Percentiles rank a stretch among this genome's conserved stretches.
Evolutionary conservation across 768 basidiomycete species (phyloP).

Genomic region (Boletus reticuloceps): DNA sequence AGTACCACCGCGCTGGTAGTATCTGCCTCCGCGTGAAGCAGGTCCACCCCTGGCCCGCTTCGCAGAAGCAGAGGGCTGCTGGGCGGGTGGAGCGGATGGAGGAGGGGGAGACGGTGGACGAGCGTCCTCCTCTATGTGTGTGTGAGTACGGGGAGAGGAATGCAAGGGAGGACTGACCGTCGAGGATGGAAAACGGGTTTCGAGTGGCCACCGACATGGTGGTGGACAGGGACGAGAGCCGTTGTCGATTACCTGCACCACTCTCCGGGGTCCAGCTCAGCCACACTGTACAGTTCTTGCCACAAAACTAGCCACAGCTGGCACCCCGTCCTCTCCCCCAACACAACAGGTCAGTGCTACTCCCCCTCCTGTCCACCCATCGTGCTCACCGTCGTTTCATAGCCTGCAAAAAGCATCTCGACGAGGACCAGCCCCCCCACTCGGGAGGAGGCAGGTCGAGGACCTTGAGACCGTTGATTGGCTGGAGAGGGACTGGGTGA

Average conservation of each 20-base stretch:
- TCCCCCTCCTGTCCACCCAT: too few relatives aligned
- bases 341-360: slow-evolving; percentile 46
- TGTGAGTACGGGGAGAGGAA: neutral
- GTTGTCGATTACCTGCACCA: neutral
- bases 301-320: slow-evolving; percentile 22
- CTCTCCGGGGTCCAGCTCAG: slow-evolving; percentile 45
- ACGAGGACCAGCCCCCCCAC: slow-evolving; percentile 72
- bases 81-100: slow-evolving; percentile 26
- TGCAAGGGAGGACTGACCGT: slow-evolving; percentile 48
- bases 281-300: slow-evolving; percentile 43
- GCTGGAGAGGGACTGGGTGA: slow-evolving; percentile 68
- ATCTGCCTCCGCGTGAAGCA: slow-evolving; percentile 63
- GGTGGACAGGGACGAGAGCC: neutral
- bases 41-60: slow-evolving; percentile 55
- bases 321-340: neutral
- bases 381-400: neutral
- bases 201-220: slow-evolving; percentile 86
- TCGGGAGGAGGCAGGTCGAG: slow-evolving; percentile 72
- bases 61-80: slow-evolving; percentile 37
- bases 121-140: slow-evolving; percentile 44
- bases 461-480: slow-evolving; percentile 86
- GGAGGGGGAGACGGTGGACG: slow-evolving; percentile 35
- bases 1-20: slow-evolving; percentile 65
- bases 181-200: slow-evolving; percentile 84
- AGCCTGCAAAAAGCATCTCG: slow-evolving; percentile 89